phyloP scores from a whole-genome alignment of 2,329 filamentous ascomycete species.

The Epichloe gansuensis region DNA sequence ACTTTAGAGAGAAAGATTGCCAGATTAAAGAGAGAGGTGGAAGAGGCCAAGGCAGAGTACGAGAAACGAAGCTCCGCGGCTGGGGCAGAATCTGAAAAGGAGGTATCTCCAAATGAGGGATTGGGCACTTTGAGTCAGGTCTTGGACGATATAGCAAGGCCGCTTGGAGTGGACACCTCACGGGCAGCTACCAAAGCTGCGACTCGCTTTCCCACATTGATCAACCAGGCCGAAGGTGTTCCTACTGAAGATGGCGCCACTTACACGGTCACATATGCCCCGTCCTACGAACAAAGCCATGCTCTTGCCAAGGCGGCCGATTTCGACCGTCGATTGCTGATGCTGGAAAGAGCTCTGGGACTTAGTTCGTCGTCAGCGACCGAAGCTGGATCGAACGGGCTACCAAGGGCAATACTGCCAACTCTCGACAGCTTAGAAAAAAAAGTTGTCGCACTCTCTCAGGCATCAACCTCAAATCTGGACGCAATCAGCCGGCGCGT shows the following conservation, averaged over 20 bases:
- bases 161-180: slow-evolving; percentile 10
- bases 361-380: slow-evolving; percentile 57
- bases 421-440: slow-evolving; percentile 69
- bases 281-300: slow-evolving; percentile 52
- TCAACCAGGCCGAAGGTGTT: slow-evolving; percentile 12
- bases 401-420: slow-evolving; percentile 61
- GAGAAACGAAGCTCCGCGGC: slow-evolving; percentile 38
- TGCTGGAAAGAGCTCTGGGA: slow-evolving; percentile 71
- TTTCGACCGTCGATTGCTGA: slow-evolving; percentile 69
- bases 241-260: slow-evolving; percentile 27
- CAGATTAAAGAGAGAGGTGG: slow-evolving; percentile 68
- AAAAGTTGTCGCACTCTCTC: slow-evolving; percentile 63
- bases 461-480: slow-evolving; percentile 58
- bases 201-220: slow-evolving; percentile 3
- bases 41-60: slow-evolving; percentile 55
- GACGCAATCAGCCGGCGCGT: slow-evolving; percentile 60
- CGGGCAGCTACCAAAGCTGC: slow-evolving; percentile 7
- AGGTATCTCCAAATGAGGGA: slow-evolving; percentile 17
- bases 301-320: slow-evolving; percentile 70
- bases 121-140: slow-evolving; percentile 58
- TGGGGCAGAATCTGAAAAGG: slow-evolving; percentile 35
- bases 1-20: slow-evolving; percentile 67
- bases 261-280: slow-evolving; percentile 53
- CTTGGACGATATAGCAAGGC: slow-evolving; percentile 49
- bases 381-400: slow-evolving; percentile 42